A percentile compares a stretch with the other conserved stretches of the same genome.
phyloP scores from a whole-genome alignment of 2,329 filamentous ascomycete species.

The Hymenoscyphus scutula region DNA sequence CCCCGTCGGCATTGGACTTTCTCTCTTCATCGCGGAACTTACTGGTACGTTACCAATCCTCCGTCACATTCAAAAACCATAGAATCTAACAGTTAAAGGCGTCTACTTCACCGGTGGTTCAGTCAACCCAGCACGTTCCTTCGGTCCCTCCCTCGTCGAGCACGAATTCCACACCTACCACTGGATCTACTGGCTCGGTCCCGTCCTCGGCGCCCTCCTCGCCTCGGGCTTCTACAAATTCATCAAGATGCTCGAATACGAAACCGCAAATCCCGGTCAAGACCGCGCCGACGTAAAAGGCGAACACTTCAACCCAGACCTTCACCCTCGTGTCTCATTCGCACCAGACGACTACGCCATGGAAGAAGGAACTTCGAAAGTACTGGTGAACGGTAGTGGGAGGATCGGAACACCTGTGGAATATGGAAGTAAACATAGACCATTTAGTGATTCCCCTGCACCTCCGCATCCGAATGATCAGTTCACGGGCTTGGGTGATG shows the following conservation, averaged over 20 bases:
- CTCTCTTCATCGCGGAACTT: slow-evolving; percentile 47
- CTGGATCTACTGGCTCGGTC: slow-evolving; percentile 52
- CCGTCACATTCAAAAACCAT: too few species aligned
- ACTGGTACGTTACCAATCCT: slow-evolving; percentile 2
- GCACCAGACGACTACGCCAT: slow-evolving; percentile 21
- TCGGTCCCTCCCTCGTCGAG: slow-evolving; percentile 47
- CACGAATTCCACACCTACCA: slow-evolving; percentile 43
- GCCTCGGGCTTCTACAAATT: slow-evolving; percentile 49
- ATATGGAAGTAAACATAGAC: slow-evolving; percentile 16
- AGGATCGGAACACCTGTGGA: slow-evolving; percentile 15
- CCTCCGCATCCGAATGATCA: slow-evolving; percentile 28
- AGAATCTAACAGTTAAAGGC: slow-evolving; percentile 29
- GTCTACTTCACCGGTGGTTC: slow-evolving; percentile 49
- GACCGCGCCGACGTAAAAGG: slow-evolving; percentile 21
- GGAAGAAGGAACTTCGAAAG: slow-evolving; percentile 10
- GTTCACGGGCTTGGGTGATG: slow-evolving; percentile 18
- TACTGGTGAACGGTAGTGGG: neutral
- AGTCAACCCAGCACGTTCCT: slow-evolving; percentile 47
- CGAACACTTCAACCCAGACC: slow-evolving; percentile 25
- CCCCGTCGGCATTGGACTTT: slow-evolving; percentile 47
- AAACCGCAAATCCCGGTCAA: slow-evolving; percentile 42
- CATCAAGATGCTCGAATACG: slow-evolving; percentile 51
- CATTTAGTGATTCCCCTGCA: slow-evolving; percentile 22
- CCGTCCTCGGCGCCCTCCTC: slow-evolving; percentile 47
- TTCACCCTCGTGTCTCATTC: slow-evolving; percentile 20